A percentile compares a stretch with the other conserved stretches of the same genome.
Evolutionary conservation across 352 stramenopile species (phyloP).

Genomic region (Aphanomyces cochlioides): DNA sequence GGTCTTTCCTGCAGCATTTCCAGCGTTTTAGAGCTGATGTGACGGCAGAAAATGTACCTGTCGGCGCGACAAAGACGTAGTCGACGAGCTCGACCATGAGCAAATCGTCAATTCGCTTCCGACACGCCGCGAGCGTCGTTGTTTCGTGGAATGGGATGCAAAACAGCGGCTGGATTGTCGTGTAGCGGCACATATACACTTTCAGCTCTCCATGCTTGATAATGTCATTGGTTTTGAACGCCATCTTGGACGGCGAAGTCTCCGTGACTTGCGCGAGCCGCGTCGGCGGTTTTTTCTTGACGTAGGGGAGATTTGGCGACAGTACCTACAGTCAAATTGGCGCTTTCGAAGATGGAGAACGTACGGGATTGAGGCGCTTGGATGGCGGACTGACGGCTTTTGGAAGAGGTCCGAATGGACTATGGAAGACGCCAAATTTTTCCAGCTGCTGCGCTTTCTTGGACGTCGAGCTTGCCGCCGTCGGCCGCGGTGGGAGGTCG

Average conservation of each 20-base stretch:
- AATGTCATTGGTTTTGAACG: slow-evolving; percentile 27
- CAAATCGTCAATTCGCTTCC: slow-evolving; percentile 22
- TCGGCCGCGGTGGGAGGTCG: not conserved
- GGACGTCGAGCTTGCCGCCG: not conserved
- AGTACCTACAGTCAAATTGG: not conserved
- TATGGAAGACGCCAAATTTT: slow-evolving; percentile 22
- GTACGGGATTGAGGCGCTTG: too few species aligned
- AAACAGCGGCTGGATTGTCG: slow-evolving; percentile 28
- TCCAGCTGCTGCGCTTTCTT: slow-evolving; percentile 4
- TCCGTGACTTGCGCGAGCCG: not conserved
- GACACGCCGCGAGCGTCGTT: slow-evolving; percentile 6
- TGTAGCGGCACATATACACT: slow-evolving; percentile 29
- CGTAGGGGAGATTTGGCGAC: not conserved
- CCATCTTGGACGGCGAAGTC: slow-evolving; percentile 22
- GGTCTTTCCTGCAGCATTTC: slow-evolving; percentile 2
- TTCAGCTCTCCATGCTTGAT: slow-evolving; percentile 28
- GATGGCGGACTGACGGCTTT: not conserved
- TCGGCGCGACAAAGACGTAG: slow-evolving; percentile 22
- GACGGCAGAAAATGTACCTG: not conserved
- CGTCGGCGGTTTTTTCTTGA: not conserved
- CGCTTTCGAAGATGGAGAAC: too few species aligned
- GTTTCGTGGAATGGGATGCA: slow-evolving; percentile 28
- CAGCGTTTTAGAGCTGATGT: not conserved
- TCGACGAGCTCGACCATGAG: slow-evolving; percentile 26
- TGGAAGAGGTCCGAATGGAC: slow-evolving; percentile 10